These are phyloP conservation scores for Ceratobasidium sp. DNA, from an alignment of 1,284 basidiomycete species.

Conservation along the genomic window DNA sequence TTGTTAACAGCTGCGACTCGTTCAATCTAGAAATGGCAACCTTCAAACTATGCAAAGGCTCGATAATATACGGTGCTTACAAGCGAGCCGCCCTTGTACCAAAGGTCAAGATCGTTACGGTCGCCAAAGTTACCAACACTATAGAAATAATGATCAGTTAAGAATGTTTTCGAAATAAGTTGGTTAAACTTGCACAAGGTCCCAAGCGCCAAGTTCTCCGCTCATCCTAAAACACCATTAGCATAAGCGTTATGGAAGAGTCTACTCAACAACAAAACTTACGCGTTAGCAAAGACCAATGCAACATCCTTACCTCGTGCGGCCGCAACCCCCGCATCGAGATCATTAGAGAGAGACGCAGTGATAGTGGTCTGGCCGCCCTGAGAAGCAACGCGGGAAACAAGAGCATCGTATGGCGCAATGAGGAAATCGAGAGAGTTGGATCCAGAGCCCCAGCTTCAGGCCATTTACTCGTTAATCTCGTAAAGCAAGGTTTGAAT, in stretches of 20 bases:
- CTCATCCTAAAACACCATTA: slow-evolving; percentile 29
- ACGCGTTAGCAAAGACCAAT: slow-evolving; percentile 41
- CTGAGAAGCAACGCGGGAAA: slow-evolving; percentile 25
- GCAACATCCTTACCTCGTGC: slow-evolving; percentile 41
- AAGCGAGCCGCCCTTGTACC: slow-evolving; percentile 41
- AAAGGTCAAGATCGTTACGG: slow-evolving; percentile 41
- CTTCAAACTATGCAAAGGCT: not conserved
- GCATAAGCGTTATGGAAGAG: not conserved
- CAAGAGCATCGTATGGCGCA: slow-evolving; percentile 40
- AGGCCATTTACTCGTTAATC: not conserved
- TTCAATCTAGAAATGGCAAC: slow-evolving; percentile 38
- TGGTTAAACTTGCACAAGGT: slow-evolving; percentile 15
- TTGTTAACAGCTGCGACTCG: slow-evolving; percentile 45
- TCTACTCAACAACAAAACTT: not conserved
- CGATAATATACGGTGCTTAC: slow-evolving; percentile 23
- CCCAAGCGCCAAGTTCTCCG: slow-evolving; percentile 38
- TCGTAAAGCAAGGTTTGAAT: not conserved
- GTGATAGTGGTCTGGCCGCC: slow-evolving; percentile 33
- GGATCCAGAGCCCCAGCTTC: slow-evolving; percentile 43
- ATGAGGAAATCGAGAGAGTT: slow-evolving; percentile 41
- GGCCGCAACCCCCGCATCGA: slow-evolving; percentile 35
- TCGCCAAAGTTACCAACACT: slow-evolving; percentile 33
- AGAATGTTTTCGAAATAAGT: not conserved
- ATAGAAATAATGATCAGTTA: not conserved
- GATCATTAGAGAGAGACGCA: slow-evolving; percentile 39